Conservation (phyloP, 2,329 filamentous ascomycete species). For the Fusarium luffae region DNA sequence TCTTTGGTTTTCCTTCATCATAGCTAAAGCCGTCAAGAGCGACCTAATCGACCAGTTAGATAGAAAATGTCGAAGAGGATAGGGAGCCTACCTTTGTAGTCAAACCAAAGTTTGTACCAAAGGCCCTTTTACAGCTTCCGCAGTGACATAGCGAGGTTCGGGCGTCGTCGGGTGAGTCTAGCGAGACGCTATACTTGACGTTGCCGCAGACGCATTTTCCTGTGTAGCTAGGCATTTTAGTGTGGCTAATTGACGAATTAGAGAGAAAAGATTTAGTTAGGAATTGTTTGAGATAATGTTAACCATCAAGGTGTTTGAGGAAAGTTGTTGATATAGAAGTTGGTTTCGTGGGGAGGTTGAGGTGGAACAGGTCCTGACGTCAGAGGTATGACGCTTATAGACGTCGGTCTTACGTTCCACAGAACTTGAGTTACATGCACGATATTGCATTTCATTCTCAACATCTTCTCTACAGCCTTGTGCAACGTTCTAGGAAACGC, state of each 20-base stretch:
- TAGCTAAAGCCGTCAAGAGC: constrained; percentile 18
- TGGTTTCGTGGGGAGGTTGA: background rate
- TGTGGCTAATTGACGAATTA: background rate
- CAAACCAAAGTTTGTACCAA: constrained; percentile 29
- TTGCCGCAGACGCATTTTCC: constrained; percentile 30
- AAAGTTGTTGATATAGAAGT: background rate
- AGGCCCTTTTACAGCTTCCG: constrained; percentile 19
- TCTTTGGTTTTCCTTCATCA: constrained; percentile 11
- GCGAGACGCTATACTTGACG: constrained; percentile 19
- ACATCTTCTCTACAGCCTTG: fast-evolving
- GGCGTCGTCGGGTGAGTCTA: constrained; percentile 21
- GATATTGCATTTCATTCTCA: fast-evolving
- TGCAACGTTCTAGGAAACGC: background rate
- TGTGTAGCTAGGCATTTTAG: constrained; percentile 13
- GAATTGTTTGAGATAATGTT: no score
- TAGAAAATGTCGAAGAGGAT: fast-evolving
- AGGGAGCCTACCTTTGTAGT: constrained; percentile 7
- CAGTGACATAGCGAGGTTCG: constrained; percentile 25
- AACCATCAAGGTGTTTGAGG: background rate
- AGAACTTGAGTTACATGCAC: fast-evolving
- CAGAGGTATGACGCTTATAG: constrained; percentile 3
- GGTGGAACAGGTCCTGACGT: constrained; percentile 8
- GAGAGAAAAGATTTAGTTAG: no score
- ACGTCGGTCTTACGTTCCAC: constrained; percentile 4
- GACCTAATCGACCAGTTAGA: background rate